A percentile compares a stretch with the other conserved stretches of the same genome.
phyloP scores from a whole-genome alignment of 768 basidiomycete species.

The Exidia glandulosa region DNA sequence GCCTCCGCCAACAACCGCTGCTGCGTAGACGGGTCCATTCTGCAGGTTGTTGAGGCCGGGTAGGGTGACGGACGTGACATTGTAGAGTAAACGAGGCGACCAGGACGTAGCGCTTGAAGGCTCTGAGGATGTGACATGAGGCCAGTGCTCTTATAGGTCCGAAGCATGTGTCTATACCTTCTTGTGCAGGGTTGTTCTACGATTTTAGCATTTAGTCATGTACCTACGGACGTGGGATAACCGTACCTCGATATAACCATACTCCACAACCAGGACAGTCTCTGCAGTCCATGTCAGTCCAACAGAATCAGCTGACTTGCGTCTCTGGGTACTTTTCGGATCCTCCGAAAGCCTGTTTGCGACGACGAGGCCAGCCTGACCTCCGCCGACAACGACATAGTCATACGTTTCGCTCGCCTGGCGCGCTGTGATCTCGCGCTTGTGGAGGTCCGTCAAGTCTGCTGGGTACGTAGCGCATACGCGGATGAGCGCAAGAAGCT shows the following conservation, averaged over 20 bases:
- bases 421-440: not conserved
- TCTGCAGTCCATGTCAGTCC: too few relatives aligned
- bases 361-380: conserved; percentile 25
- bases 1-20: not conserved
- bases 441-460: not conserved
- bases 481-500: not conserved
- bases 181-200: not conserved
- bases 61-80: not conserved
- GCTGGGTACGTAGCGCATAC: not conserved
- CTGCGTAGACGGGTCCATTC: not conserved
- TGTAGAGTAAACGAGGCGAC: not conserved
- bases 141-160: too few relatives aligned
- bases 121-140: too few relatives aligned
- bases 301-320: too few relatives aligned
- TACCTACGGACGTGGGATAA: too few relatives aligned
- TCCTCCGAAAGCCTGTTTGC: conserved; percentile 27
- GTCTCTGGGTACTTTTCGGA: too few relatives aligned
- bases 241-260: not conserved
- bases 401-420: conserved; percentile 1
- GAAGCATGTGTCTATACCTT: too few relatives aligned
- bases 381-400: conserved; percentile 10
- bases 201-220: too few relatives aligned
- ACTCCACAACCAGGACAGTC: not conserved
- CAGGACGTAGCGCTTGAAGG: not conserved
- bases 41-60: not conserved